Conservation (phyloP, 2,329 filamentous ascomycete species). For the Aspergillus aculeatus region DNA sequence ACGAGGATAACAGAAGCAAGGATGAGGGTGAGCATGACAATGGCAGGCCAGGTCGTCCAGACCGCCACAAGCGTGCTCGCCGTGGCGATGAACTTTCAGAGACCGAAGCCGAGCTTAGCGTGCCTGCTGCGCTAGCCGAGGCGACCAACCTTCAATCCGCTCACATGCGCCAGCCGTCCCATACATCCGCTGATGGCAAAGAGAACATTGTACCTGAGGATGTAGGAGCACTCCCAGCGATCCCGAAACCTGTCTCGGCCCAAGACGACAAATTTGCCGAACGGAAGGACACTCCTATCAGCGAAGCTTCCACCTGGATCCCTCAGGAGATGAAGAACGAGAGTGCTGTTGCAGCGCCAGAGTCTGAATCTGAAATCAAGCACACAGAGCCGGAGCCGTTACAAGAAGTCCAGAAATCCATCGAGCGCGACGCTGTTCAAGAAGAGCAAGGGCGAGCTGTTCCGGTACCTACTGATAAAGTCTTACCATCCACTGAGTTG, state of each 20-base stretch:
- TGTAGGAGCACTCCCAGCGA: slow-evolving; percentile 34
- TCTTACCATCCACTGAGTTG: slow-evolving; percentile 66
- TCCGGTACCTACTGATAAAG: slow-evolving; percentile 24
- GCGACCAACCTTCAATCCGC: slow-evolving; percentile 27
- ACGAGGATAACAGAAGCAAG: slow-evolving; percentile 39
- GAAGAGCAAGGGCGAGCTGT: slow-evolving; percentile 19
- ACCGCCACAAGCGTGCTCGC: slow-evolving; percentile 72
- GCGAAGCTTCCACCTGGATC: slow-evolving; percentile 52
- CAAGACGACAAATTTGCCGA: slow-evolving; percentile 36
- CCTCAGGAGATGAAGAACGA: slow-evolving; percentile 60
- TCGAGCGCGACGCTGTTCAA: not conserved
- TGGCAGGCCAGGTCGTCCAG: slow-evolving; percentile 63
- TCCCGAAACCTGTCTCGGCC: slow-evolving; percentile 41
- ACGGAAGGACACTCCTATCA: slow-evolving; percentile 32
- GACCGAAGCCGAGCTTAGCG: slow-evolving; percentile 72
- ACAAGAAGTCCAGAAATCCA: slow-evolving; percentile 4
- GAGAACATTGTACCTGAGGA: slow-evolving; percentile 39
- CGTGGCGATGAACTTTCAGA: slow-evolving; percentile 66
- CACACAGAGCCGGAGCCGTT: slow-evolving; percentile 14
- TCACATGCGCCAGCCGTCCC: slow-evolving; percentile 24
- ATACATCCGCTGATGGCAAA: slow-evolving; percentile 36
- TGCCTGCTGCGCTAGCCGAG: slow-evolving; percentile 41
- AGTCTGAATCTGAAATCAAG: slow-evolving; percentile 29
- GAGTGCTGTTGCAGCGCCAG: slow-evolving; percentile 46
- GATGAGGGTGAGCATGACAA: slow-evolving; percentile 56